Percentiles rank a stretch among this genome's conserved stretches.
Conservation (phyloP, 2,329 filamentous ascomycete species). For the Colletotrichum coccodes region DNA sequence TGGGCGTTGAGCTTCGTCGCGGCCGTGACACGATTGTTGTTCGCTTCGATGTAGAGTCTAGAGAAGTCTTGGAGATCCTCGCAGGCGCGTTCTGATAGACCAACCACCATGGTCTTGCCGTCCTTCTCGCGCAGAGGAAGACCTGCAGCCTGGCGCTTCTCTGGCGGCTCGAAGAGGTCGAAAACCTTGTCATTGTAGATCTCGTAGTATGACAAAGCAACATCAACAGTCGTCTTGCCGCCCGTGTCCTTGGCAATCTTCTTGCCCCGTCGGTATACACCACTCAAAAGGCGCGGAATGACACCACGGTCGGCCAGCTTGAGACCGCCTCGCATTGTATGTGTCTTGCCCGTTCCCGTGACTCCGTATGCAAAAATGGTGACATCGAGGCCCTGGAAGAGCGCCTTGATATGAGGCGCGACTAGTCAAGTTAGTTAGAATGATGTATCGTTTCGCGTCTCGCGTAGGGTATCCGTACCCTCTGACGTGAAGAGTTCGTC, state of each 20-base stretch:
- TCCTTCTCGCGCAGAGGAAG: constrained; percentile 86
- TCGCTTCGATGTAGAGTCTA: constrained; percentile 88
- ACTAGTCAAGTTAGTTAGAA: constrained; percentile 61
- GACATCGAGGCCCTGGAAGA: constrained; percentile 89
- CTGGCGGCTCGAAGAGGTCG: constrained; percentile 86
- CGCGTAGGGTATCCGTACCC: constrained; percentile 63
- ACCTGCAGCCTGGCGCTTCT: constrained; percentile 85
- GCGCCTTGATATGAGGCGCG: constrained; percentile 86
- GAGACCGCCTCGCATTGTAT: constrained; percentile 94
- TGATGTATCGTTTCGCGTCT: constrained; percentile 18
- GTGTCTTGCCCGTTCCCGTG: constrained; percentile 93
- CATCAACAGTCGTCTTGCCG: constrained; percentile 75
- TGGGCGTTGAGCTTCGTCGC: constrained; percentile 93
- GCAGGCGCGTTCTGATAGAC: constrained; percentile 84
- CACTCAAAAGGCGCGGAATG: constrained; percentile 86
- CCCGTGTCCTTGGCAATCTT: constrained; percentile 85
- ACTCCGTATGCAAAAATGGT: constrained; percentile 95
- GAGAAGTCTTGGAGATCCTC: constrained; percentile 91
- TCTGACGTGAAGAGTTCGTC: constrained; percentile 90
- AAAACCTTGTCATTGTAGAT: constrained; percentile 98
- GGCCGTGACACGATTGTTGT: constrained; percentile 88
- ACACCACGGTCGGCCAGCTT: constrained; percentile 87
- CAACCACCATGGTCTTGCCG: constrained; percentile 88
- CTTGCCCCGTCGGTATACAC: constrained; percentile 85
- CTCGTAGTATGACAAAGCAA: constrained; percentile 91